Conservation (phyloP, 2,329 filamentous ascomycete genomes). For the Epichloe elymi region DNA sequence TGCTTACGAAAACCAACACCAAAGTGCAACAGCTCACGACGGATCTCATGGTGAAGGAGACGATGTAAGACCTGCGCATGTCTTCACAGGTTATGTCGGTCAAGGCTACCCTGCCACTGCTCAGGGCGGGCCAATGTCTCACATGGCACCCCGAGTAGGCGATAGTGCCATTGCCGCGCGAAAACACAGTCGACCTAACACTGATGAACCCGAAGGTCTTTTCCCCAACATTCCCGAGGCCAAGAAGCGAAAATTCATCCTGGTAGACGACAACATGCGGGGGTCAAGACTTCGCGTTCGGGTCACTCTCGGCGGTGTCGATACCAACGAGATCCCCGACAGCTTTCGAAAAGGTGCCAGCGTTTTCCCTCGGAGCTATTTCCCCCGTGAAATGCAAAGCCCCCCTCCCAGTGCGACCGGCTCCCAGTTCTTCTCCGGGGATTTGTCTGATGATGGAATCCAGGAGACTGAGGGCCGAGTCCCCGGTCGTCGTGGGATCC, state of each 20-base stretch:
- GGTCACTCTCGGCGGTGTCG: constrained; percentile 83
- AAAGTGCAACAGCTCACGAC: constrained; percentile 42
- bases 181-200: constrained; percentile 29
- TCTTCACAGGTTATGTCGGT: constrained; percentile 55
- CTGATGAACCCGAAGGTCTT: constrained; percentile 52
- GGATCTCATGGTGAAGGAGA: constrained; percentile 35
- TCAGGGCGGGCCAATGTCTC: constrained; percentile 49
- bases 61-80: constrained; percentile 61
- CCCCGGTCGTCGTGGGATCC: constrained; percentile 21
- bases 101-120: constrained; percentile 41
- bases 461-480: constrained; percentile 37
- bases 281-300: constrained; percentile 70
- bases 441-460: constrained; percentile 41
- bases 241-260: constrained; percentile 91
- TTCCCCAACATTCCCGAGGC: constrained; percentile 82
- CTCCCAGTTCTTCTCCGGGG: constrained; percentile 61
- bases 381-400: constrained; percentile 83
- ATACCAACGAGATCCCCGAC: constrained; percentile 92
- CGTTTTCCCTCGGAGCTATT: constrained; percentile 84
- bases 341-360: constrained; percentile 84
- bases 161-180: constrained; percentile 22
- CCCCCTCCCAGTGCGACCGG: constrained; percentile 69
- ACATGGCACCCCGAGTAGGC: constrained; percentile 31
- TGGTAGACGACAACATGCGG: constrained; percentile 80
- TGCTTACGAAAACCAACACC: constrained; percentile 50